phyloP scores from a whole-genome alignment of 345 rosid species.

The Hibiscus mutabilis region DNA sequence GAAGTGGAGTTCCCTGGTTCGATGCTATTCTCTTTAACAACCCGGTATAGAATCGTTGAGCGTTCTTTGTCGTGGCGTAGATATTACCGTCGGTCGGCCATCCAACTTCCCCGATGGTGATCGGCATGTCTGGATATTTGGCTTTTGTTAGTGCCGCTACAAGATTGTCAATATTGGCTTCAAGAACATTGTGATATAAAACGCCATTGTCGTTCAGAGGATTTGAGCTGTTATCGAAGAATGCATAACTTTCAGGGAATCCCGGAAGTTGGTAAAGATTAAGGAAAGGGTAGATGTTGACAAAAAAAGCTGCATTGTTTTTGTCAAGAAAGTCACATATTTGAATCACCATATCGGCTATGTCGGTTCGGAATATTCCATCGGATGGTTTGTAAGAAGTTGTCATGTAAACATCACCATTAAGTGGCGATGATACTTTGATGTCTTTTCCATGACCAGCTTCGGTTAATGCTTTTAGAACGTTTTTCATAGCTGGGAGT shows the following conservation, averaged over 20 bases:
- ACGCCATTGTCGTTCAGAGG: conserved; percentile 27
- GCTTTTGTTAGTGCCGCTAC: conserved; percentile 48
- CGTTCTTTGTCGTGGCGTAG: conserved; percentile 18
- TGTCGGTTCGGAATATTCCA: conserved; percentile 45
- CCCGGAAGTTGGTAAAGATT: conserved; percentile 47
- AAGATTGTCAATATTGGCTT: conserved; percentile 74
- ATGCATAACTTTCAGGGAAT: conserved; percentile 69
- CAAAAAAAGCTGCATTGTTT: conserved; percentile 48
- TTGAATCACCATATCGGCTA: conserved; percentile 30
- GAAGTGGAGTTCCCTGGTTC: conserved; percentile 54
- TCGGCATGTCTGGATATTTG: conserved; percentile 33
- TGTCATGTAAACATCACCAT: conserved; percentile 75
- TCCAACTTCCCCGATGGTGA: conserved; percentile 78
- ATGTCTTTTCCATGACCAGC: conserved; percentile 48
- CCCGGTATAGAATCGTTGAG: conserved; percentile 32
- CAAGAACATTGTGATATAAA: conserved; percentile 55
- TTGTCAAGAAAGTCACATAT: conserved; percentile 38
- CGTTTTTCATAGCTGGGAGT: conserved; percentile 60
- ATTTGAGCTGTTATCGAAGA: conserved; percentile 23
- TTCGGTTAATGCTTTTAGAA: conserved; percentile 56
- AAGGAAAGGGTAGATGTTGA: conserved; percentile 85
- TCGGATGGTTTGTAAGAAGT: conserved; percentile 50
- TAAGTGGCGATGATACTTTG: conserved; percentile 61
- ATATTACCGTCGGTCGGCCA: conserved; percentile 79
- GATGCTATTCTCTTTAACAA: conserved; percentile 42